A percentile compares a stretch with the other conserved stretches of the same genome.
phyloP scores from a whole-genome alignment of 2,329 filamentous ascomycete species.

The Diaporthe longicolla region DNA sequence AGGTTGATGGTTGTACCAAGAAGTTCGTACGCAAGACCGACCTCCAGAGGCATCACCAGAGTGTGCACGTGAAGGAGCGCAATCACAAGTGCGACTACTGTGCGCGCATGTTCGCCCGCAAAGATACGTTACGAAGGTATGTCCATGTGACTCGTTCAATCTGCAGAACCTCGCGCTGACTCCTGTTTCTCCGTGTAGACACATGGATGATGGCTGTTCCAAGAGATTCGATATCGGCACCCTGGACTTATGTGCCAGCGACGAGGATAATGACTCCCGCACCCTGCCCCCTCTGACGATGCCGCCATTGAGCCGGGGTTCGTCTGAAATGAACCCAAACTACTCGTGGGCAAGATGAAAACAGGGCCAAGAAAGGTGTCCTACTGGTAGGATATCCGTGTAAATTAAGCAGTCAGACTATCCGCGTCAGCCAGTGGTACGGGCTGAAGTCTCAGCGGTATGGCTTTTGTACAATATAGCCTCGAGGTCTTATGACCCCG shows the following conservation, averaged over 20 bases:
- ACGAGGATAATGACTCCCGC: slow-evolving; percentile 46
- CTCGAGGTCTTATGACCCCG: not conserved
- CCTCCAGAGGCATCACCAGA: slow-evolving; percentile 73
- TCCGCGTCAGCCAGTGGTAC: not conserved
- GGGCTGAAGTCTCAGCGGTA: not conserved
- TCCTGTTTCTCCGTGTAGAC: slow-evolving; percentile 60
- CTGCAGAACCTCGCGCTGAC: not conserved
- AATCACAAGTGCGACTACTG: slow-evolving; percentile 81
- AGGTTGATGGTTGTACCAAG: slow-evolving; percentile 75
- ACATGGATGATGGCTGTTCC: slow-evolving; percentile 83
- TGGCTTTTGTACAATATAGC: slow-evolving; percentile 6
- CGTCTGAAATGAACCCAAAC: slow-evolving; percentile 18
- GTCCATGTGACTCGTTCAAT: not conserved
- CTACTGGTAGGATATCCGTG: slow-evolving; percentile 20
- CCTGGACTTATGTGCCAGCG: slow-evolving; percentile 59
- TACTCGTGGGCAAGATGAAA: slow-evolving; percentile 25
- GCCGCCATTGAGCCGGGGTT: slow-evolving; percentile 45
- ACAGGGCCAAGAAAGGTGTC: not conserved
- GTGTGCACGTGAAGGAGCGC: slow-evolving; percentile 81
- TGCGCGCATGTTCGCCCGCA: slow-evolving; percentile 79
- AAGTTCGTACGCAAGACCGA: slow-evolving; percentile 89
- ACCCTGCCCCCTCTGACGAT: slow-evolving; percentile 50
- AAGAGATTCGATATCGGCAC: slow-evolving; percentile 73
- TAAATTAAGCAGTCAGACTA: not conserved
- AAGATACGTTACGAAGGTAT: slow-evolving; percentile 86